phyloP scores from a whole-genome alignment of 805 yeast species.

The Candida taoyuanica region DNA sequence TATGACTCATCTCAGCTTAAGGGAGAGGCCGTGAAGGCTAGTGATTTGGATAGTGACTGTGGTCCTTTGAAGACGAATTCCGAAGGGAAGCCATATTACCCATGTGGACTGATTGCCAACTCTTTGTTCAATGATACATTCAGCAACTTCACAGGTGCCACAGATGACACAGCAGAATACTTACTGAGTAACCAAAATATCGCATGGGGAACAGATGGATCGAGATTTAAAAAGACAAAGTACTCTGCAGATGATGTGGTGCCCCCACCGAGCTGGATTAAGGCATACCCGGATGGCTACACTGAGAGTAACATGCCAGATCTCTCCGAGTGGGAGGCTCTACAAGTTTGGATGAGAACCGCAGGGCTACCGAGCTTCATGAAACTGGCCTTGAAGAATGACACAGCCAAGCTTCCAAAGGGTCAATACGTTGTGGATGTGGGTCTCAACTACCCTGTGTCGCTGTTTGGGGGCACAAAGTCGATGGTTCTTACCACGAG shows the following conservation, averaged over 20 bases:
- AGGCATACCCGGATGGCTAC: slow-evolving; percentile 80
- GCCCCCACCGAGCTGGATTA: slow-evolving; percentile 93
- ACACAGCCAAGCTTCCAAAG: slow-evolving; percentile 43
- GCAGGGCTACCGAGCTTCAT: slow-evolving; percentile 89
- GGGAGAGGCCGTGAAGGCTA: slow-evolving; percentile 61
- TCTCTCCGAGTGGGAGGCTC: slow-evolving; percentile 68
- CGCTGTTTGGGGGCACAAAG: slow-evolving; percentile 85
- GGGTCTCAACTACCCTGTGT: slow-evolving; percentile 76
- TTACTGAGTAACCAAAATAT: slow-evolving; percentile 47
- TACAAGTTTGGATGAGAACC: slow-evolving; percentile 98
- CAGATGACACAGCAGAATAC: slow-evolving; percentile 8
- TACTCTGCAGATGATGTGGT: slow-evolving; percentile 68
- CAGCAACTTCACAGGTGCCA: slow-evolving; percentile 38
- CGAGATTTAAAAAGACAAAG: slow-evolving; percentile 65
- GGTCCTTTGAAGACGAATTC: slow-evolving; percentile 52
- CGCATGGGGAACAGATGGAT: slow-evolving; percentile 79
- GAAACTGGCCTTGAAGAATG: slow-evolving; percentile 71
- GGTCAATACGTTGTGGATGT: slow-evolving; percentile 72
- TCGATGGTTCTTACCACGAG: slow-evolving; percentile 76
- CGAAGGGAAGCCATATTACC: slow-evolving; percentile 68
- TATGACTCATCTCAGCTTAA: slow-evolving; percentile 75
- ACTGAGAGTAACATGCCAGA: slow-evolving; percentile 78
- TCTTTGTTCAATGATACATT: slow-evolving; percentile 89
- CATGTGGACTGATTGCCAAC: slow-evolving; percentile 94
- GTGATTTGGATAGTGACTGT: slow-evolving; percentile 49